phyloP scores from a whole-genome alignment of 169 alveolate genomes.

The Eimeria maxima region DNA sequence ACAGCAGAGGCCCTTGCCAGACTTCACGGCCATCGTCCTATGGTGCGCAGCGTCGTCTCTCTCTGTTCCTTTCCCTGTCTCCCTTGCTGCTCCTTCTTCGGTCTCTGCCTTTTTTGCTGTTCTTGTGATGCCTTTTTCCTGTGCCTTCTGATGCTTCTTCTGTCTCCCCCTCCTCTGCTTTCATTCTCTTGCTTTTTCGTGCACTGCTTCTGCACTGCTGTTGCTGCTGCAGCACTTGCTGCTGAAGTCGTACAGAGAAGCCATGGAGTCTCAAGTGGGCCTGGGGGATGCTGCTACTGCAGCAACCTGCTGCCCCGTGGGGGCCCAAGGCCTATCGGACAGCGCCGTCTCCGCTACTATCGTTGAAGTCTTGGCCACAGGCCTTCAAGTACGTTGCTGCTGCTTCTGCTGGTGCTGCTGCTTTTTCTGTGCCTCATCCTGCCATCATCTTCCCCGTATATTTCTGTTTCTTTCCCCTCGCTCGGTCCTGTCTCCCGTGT shows the following conservation, averaged over 20 bases:
- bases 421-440: not conserved
- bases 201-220: conserved; percentile 29
- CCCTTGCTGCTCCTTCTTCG: not conserved
- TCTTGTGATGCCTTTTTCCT: not conserved
- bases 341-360: conserved; percentile 56
- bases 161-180: not conserved
- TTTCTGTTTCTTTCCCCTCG: no score
- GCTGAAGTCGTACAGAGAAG: conserved; percentile 74
- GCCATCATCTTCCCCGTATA: not conserved
- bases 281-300: not conserved
- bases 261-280: conserved; percentile 36
- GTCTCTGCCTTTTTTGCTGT: not conserved
- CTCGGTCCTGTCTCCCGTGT: no score
- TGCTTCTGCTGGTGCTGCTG: conserved; percentile 11
- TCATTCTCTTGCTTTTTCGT: not conserved
- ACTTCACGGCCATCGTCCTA: conserved; percentile 45
- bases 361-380: conserved; percentile 74
- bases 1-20: conserved; percentile 79
- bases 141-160: not conserved
- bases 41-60: conserved; percentile 6
- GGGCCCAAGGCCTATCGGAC: conserved; percentile 24
- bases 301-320: not conserved
- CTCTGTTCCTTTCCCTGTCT: not conserved
- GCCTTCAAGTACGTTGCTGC: not conserved
- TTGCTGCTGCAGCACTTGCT: conserved; percentile 1